These are phyloP conservation scores for Hygrophoropsis aurantiaca DNA, from an alignment of 768 basidiomycete species.

Conservation along the genomic window DNA sequence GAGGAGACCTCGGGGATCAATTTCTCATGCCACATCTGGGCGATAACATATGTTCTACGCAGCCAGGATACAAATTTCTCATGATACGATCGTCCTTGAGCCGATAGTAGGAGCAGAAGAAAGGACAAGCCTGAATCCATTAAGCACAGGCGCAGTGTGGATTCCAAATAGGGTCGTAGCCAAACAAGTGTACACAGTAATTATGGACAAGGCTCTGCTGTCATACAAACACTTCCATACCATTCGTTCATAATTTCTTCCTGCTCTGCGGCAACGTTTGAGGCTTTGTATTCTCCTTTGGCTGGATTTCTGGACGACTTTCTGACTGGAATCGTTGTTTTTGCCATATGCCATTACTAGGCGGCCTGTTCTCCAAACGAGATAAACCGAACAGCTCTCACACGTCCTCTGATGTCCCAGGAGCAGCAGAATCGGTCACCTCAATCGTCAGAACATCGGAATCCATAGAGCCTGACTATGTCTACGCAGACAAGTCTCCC, in stretches of 20 bases:
- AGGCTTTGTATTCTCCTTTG: slow-evolving; percentile 10
- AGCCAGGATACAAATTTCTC: no score
- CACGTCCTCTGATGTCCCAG: not conserved
- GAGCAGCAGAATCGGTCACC: slow-evolving; percentile 12
- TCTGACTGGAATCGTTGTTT: slow-evolving; percentile 1
- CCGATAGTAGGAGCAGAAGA: no score
- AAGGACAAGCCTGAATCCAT: no score
- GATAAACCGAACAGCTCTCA: slow-evolving; percentile 11
- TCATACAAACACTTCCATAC: no score
- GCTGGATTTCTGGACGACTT: slow-evolving; percentile 1
- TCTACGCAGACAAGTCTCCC: slow-evolving; percentile 22
- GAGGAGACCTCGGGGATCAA: no score
- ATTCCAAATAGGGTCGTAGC: no score
- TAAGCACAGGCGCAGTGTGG: no score
- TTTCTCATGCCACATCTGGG: no score
- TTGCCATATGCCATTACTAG: slow-evolving; percentile 26
- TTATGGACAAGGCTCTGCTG: no score
- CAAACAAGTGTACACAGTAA: no score
- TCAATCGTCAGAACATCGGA: slow-evolving; percentile 15
- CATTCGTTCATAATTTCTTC: not conserved
- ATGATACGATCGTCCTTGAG: no score
- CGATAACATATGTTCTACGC: no score
- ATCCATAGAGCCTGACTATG: slow-evolving; percentile 32
- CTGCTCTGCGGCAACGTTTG: slow-evolving; percentile 1
- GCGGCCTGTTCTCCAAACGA: slow-evolving; percentile 27